These are phyloP conservation scores for Vanderwaltozyma polyspora DNA, from an alignment of 805 yeast species.

Conservation along the genomic window DNA sequence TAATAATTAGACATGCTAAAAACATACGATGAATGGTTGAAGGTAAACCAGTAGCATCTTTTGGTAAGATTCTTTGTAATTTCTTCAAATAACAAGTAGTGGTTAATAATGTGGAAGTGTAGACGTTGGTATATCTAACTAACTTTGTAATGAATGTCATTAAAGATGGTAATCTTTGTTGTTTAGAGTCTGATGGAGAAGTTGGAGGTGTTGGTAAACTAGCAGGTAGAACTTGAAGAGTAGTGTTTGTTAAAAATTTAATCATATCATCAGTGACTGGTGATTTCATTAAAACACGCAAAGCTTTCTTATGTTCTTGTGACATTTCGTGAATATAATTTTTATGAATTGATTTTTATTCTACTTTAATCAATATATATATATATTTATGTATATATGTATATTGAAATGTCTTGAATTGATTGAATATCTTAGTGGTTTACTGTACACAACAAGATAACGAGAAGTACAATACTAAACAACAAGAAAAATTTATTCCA, in stretches of 20 bases:
- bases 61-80: conserved; percentile 49
- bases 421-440: no score
- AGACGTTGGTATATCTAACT: conserved; percentile 68
- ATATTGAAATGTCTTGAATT: no score
- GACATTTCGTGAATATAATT: no score
- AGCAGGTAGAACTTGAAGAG: conserved; percentile 57
- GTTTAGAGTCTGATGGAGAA: conserved; percentile 12
- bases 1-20: conserved; percentile 59
- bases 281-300: conserved; percentile 45
- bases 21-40: conserved; percentile 73
- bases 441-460: no score
- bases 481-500: no score
- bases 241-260: conserved; percentile 52
- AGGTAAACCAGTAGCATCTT: conserved; percentile 64
- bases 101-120: conserved; percentile 66
- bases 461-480: no score
- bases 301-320: conserved; percentile 38
- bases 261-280: conserved; percentile 71
- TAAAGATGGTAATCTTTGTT: conserved; percentile 42
- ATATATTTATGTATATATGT: no score
- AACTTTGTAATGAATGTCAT: conserved; percentile 63
- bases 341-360: no score
- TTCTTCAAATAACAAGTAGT: conserved; percentile 59
- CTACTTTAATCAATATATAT: no score
- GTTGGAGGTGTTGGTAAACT: conserved; percentile 30